Conservation (phyloP, 73 alveolate genomes). For the Paramecium biaurelia region DNA sequence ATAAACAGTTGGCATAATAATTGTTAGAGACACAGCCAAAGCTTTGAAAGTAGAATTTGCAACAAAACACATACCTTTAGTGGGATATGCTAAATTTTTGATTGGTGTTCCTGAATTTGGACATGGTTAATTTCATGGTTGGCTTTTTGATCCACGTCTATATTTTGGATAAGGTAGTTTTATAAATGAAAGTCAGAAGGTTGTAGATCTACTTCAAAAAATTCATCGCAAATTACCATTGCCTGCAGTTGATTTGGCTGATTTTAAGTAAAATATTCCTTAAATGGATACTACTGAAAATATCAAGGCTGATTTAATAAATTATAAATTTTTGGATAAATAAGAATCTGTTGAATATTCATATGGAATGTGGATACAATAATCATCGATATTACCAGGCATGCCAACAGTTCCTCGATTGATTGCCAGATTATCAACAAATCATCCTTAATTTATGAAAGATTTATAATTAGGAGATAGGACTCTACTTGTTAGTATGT, state of each 20-base stretch:
- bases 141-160: conserved; percentile 45
- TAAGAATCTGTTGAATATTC: conserved; percentile 24
- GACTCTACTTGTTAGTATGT: not conserved
- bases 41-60: not conserved
- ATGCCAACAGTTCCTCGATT: not conserved
- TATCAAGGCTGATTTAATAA: not conserved
- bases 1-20: not conserved
- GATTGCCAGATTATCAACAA: conserved; percentile 9
- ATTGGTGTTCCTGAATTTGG: conserved; percentile 24
- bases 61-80: not conserved
- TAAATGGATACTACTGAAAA: conserved; percentile 39
- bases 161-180: conserved; percentile 33
- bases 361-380: conserved; percentile 25
- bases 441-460: not conserved
- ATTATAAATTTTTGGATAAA: not conserved
- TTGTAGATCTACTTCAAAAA: not conserved
- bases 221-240: conserved; percentile 28
- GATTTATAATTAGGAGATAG: conserved; percentile 9
- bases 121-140: conserved; percentile 34
- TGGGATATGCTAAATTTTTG: conserved; percentile 17
- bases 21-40: conserved; percentile 7
- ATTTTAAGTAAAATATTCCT: not conserved
- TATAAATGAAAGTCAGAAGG: not conserved
- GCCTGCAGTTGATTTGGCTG: conserved; percentile 29
- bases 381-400: not conserved